These are phyloP conservation scores for Annulohypoxylon maeteangense DNA, from an alignment of 495 filamentous ascomycete species.

Conservation along the genomic window DNA sequence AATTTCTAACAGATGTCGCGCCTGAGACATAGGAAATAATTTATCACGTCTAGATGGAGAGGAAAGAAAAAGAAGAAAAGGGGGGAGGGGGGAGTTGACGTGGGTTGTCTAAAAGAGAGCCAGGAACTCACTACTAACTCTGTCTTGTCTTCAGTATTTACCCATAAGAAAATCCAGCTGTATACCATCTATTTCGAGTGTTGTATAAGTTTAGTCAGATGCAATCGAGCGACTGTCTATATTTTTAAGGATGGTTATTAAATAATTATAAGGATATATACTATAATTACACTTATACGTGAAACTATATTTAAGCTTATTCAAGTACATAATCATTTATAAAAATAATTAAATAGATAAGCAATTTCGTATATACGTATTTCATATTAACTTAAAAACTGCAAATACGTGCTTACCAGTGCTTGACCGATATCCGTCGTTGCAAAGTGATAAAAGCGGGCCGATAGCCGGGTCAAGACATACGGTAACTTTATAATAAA, in stretches of 20 bases:
- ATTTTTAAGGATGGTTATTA: slow-evolving; percentile 11
- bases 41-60: slow-evolving; percentile 6
- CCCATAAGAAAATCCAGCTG: neutral
- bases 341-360: neutral
- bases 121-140: too few relatives aligned
- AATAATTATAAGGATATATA: slow-evolving; percentile 19
- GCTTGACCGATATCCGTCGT: slow-evolving; percentile 30
- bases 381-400: too few relatives aligned
- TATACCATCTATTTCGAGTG: slow-evolving; percentile 3
- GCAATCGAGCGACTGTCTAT: slow-evolving; percentile 11
- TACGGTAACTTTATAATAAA: neutral
- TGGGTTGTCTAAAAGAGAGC: too few relatives aligned
- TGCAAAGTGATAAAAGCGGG: neutral
- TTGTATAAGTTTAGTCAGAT: slow-evolving; percentile 14
- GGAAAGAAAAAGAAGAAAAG: slow-evolving; percentile 4
- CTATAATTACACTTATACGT: slow-evolving; percentile 9
- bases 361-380: neutral
- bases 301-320: slow-evolving; percentile 22
- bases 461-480: slow-evolving; percentile 29
- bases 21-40: neutral
- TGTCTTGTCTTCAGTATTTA: neutral
- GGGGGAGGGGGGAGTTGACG: too few relatives aligned
- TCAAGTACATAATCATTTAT: neutral
- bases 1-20: neutral
- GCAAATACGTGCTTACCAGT: neutral